Conservation (phyloP, 495 filamentous ascomycete genomes). For the Extremus antarcticus region DNA sequence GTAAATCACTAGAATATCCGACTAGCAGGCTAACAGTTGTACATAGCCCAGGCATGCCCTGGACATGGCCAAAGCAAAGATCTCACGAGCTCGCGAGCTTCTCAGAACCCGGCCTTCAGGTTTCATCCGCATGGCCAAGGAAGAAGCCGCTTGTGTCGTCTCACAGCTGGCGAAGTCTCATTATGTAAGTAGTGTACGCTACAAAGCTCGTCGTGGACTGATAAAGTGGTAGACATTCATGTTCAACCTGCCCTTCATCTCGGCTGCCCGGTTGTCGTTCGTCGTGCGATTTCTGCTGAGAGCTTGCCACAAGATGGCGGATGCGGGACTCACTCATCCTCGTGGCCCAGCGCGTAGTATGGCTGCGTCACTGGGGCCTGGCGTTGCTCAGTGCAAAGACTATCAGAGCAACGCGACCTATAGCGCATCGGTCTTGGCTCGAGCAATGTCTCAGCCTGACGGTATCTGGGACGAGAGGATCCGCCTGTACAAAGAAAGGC, state of each 20-base stretch:
- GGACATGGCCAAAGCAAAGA: not conserved
- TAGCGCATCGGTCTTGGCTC: conserved; percentile 3
- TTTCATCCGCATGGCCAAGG: not conserved
- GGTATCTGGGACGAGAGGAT: conserved; percentile 32
- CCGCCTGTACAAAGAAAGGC: conserved; percentile 41
- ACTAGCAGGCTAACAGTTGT: too few relatives aligned
- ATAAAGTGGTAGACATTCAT: conserved; percentile 4
- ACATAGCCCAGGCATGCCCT: not conserved
- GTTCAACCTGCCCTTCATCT: conserved; percentile 11
- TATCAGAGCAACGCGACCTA: conserved; percentile 3
- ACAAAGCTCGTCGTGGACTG: not conserved
- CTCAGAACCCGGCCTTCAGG: not conserved
- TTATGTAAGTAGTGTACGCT: not conserved
- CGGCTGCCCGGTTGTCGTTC: not conserved
- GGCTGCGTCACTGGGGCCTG: not conserved
- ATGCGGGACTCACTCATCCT: not conserved
- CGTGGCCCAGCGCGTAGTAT: not conserved
- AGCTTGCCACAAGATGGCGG: not conserved
- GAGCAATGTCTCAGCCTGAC: conserved; percentile 1
- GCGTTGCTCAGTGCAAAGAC: not conserved
- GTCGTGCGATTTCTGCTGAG: not conserved
- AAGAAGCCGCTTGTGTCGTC: not conserved
- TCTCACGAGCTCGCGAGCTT: not conserved
- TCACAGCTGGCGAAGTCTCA: not conserved
- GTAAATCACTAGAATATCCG: too few relatives aligned